Base-by-base conservation (phyloP, 805 yeast genomes). In the Ogataea corticis region DNA sequence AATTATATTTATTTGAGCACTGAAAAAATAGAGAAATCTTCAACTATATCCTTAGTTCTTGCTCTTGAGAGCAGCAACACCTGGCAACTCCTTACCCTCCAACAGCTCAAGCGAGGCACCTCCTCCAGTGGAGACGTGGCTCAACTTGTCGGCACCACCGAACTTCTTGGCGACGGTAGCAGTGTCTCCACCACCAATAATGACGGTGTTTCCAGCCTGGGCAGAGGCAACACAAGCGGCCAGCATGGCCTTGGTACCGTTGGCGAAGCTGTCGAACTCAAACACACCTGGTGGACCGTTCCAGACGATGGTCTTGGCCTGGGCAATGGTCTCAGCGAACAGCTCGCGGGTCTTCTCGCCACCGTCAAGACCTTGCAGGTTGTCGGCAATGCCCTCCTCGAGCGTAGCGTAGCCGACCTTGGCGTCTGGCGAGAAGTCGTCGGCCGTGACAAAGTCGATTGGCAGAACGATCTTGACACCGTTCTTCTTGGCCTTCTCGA, bases 271-370 rank as follows among this genome's bases (percentile, higher is more conserved):
- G 59, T 88, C 96, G 66, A 94, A 94, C 79, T 94, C 99, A 70
- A 94, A 94, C 62, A 94, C 99, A 80, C 99, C 99, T 73, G 99
- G 97, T 56, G 99, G 99, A 71, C 99, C 99, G 79, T 94, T 94
- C 99, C 99, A 94, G 69, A 94, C 94, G 64, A 94, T 92, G 65
- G 99, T 94, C 83, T 92, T 90, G 61, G 99, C 95, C 73, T 85
- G 79, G 56, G 86, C 85, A 61, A 94, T 88, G 55, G 96, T 84
- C 57, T 75, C 83, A 57, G 84, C 80, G 69, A 87, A 94, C 59
- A 86, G 78, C 71, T 82, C 79, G 64, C 81, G 77, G 52, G 96
- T 80, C 77, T 87, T 84, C 75, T 90, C 91, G 75, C 99, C 99
- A 63, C 83, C 82, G 73, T 94, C 99, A 66, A 94, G 81, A 68